Evolutionary conservation across 306 rosid species (phyloP), one percentile per base, ranked within the genome.

Genomic region (Glycyrrhiza uralensis): DNA sequence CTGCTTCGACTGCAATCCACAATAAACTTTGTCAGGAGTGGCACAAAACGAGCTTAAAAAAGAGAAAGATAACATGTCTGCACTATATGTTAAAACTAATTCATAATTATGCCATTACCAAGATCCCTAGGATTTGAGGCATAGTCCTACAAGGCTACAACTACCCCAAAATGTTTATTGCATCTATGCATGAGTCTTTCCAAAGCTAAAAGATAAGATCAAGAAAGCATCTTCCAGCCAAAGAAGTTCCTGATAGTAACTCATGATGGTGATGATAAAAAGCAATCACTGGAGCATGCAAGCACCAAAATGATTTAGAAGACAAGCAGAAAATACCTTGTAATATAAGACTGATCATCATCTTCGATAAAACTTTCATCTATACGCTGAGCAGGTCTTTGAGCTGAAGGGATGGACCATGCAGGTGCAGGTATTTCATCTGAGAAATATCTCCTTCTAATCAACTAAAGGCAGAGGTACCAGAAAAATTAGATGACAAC

Each of bases 401-500:
- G 86, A 68, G 67, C 83, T 3, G 92, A 79, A 74, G 97, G 85
- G 57, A 70, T 3, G 79, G 96, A 89, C 99, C 99, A 89, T 20
- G 89, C 84, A 51, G 85, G 76, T 64, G 82, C 78, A 35, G 96
- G 90, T 66, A 63, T 74, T 69, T 90, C 94, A 72, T 95, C 99
- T 18, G 99, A 78, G 82, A 91, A 91, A 78, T 95, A 95, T 72
- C 97, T 86, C 78, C 97, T 89, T 78, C 95, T 81, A 80, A 95
- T 91, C 83, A 95, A 86, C 99, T 95, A 85, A 47, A 80, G 85
- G 42, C 61, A 76, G 47, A 62, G 65, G 44, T 51, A 60, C 58
- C 32, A 56, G 38, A 65, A 61, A 71, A 80, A 64, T 79, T 66
- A 76, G 76, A 82, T 61, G 76, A 78, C 20, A 54, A 51, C 29